A percentile compares a stretch with the other conserved stretches of the same genome.
Evolutionary conservation across 768 basidiomycete species (phyloP).

Genomic region (Chalciporus piperatus): DNA sequence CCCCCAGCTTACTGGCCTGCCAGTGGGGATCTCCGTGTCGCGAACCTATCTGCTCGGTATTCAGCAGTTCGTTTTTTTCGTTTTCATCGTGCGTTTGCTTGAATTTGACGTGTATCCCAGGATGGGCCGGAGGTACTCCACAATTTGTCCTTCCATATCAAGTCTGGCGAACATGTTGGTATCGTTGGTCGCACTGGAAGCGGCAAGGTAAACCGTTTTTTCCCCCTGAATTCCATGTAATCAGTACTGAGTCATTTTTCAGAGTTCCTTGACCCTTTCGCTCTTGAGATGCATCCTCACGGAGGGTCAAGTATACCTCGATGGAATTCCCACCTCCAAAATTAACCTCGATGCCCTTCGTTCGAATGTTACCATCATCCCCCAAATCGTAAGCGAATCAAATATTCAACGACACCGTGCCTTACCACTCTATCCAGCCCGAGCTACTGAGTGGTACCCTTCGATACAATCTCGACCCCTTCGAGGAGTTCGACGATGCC

Average conservation of each 20-base stretch:
- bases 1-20: constrained; percentile 68
- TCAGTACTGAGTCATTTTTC: constrained; percentile 1
- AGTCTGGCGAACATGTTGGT: constrained; percentile 57
- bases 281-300: constrained; percentile 54
- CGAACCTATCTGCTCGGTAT: constrained; percentile 51
- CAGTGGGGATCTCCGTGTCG: constrained; percentile 49
- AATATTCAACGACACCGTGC: too few species aligned
- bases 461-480: constrained; percentile 61
- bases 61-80: constrained; percentile 26
- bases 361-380: constrained; percentile 56
- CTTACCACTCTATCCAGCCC: too few species aligned
- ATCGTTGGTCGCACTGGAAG: constrained; percentile 61
- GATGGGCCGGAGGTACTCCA: constrained; percentile 59
- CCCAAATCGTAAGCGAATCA: constrained; percentile 40
- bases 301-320: constrained; percentile 50
- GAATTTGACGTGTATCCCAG: constrained; percentile 6
- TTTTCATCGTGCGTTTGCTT: too few species aligned
- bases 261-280: constrained; percentile 51
- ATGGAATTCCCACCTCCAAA: constrained; percentile 42
- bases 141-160: constrained; percentile 47
- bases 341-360: constrained; percentile 55
- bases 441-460: constrained; percentile 47
- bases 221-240: neutral
- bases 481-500: constrained; percentile 52
- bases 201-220: constrained; percentile 37